Evolutionary conservation across 31 red algal species (phyloP), one percentile per base, ranked within the genome.

Genomic region (Porphyra umbilicalis): DNA sequence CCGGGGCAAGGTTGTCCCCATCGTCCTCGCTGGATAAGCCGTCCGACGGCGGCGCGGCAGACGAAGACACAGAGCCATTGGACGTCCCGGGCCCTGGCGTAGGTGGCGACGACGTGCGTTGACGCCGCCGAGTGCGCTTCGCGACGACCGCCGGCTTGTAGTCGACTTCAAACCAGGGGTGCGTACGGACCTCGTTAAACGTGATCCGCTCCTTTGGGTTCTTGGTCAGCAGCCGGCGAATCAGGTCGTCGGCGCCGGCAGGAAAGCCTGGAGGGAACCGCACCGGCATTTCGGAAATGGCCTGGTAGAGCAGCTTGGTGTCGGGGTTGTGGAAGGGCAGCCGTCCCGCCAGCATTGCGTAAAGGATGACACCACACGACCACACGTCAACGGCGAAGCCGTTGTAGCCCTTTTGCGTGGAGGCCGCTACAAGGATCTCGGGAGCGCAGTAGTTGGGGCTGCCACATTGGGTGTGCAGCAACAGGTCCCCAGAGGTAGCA

Each of bases 281-380:
- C 39, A 90, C 85, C 38, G 86, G 77, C 39, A 86, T 87, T 32
- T 79, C 85, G 6, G 87, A 77, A 77, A 98, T 93, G 6, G 85
- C 83, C 33, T 95, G 90, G 71, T 91, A 87, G 35, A 98, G 79
- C 79, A 88, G 85, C 68, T 98, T 88, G 30, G 85, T 86, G 79
- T 98, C 86, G 67, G 86, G 86, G 75, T 98, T 90, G 38, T 93
- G 83, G 44, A 98, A 98, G 4, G 96, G 96, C 38, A 98, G 77
- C 34, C 85, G 79, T 3, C 93, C 96, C 35, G 90, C 91, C 33
- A 98, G 86, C 75, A 98, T 81, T 1, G 93, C 89, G 57, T 93
- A 98, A 80, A 98, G 80, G 38, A 98, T 94, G 4, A 98, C 92
- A 5, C 96, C 92, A 81, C 96, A 98, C 35, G 91, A 92, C 96